phyloP scores from a whole-genome alignment of 352 stramenopile genomes.

The Phytophthora foliorum region DNA sequence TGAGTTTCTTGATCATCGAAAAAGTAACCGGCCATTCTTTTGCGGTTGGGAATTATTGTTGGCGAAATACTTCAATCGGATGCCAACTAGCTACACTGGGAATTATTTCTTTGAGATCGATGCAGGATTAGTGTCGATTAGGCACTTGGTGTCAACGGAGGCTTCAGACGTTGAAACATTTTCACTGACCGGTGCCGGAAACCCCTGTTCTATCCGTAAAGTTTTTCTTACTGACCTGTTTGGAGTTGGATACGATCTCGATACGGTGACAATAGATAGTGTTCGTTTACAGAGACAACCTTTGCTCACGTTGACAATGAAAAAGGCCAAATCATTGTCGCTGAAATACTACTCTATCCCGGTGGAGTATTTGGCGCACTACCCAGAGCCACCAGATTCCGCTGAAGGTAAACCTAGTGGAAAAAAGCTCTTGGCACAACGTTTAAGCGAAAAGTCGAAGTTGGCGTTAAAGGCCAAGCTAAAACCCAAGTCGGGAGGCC shows the following conservation, averaged over 20 bases:
- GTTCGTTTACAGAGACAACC: constrained; percentile 7
- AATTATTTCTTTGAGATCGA: constrained; percentile 27
- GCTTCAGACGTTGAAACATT: not conserved
- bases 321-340: constrained; percentile 10
- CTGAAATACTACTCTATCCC: constrained; percentile 17
- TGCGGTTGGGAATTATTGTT: constrained; percentile 6
- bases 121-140: not conserved
- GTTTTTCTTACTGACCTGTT: constrained; percentile 6
- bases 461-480: no score
- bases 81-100: not conserved
- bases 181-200: constrained; percentile 2
- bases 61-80: constrained; percentile 5
- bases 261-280: not conserved
- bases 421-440: no score
- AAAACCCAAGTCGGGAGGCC: no score
- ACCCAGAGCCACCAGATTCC: not conserved
- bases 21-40: constrained; percentile 8
- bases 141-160: constrained; percentile 6
- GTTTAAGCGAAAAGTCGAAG: no score
- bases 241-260: not conserved
- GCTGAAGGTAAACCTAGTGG: no score
- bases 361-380: not conserved
- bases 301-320: not conserved
- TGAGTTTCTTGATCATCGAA: constrained; percentile 8
- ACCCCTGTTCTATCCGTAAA: not conserved